A percentile compares a stretch with the other conserved stretches of the same genome.
These are phyloP conservation scores for Rachicladosporium sp. DNA, from an alignment of 2,329 filamentous ascomycete species.

Conservation along the genomic window DNA sequence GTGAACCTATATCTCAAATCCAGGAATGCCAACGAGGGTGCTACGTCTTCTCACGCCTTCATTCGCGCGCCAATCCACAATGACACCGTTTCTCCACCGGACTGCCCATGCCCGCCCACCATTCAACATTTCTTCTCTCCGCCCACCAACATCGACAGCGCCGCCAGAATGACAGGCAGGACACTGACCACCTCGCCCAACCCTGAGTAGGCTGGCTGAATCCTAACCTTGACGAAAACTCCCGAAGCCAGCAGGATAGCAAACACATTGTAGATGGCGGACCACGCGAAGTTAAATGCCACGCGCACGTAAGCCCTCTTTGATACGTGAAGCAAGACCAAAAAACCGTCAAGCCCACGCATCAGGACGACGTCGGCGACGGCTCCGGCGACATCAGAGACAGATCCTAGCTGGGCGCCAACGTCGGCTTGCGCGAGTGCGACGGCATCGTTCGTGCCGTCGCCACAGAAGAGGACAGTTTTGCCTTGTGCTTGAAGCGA, in stretches of 20 bases:
- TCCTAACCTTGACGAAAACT: conserved; percentile 44
- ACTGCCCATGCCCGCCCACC: no score
- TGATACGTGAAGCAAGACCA: conserved; percentile 45
- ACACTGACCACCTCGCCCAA: conserved; percentile 65
- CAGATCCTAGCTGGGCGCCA: conserved; percentile 55
- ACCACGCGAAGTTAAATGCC: conserved; percentile 59
- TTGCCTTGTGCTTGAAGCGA: conserved; percentile 10
- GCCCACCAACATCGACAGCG: conserved; percentile 23
- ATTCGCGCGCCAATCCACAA: no score
- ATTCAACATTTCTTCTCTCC: background rate
- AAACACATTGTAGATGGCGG: conserved; percentile 56
- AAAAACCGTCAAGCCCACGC: conserved; percentile 40
- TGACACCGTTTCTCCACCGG: no score
- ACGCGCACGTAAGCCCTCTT: conserved; percentile 28
- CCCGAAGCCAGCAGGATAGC: conserved; percentile 56
- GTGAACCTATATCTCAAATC: no score
- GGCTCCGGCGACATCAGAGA: conserved; percentile 51
- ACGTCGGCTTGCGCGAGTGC: conserved; percentile 60
- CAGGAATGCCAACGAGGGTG: no score
- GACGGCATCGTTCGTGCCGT: conserved; percentile 68
- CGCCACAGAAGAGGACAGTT: conserved; percentile 58
- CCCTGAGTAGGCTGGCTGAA: conserved; percentile 53
- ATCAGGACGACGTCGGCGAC: conserved; percentile 61
- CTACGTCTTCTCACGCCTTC: no score
- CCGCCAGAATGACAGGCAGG: conserved; percentile 52